A percentile compares a stretch with the other conserved stretches of the same genome.
phyloP scores from a whole-genome alignment of 2,329 filamentous ascomycete species.

The Kalmusia sp. region DNA sequence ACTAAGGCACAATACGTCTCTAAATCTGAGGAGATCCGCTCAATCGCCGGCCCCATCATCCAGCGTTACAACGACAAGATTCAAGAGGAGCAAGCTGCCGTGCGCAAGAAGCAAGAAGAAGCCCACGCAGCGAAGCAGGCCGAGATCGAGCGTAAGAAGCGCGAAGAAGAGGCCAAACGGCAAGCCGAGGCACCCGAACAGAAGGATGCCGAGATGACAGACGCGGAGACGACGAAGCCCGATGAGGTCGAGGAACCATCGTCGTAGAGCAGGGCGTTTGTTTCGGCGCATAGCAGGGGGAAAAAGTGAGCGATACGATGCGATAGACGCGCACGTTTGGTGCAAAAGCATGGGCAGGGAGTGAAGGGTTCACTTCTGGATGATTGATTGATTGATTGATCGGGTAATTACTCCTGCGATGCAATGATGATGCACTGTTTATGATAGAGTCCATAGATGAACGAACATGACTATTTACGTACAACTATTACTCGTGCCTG shows the following conservation, averaged over 20 bases:
- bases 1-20: conserved; percentile 91
- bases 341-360: conserved; percentile 18
- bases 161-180: conserved; percentile 74
- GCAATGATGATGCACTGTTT: conserved; percentile 10
- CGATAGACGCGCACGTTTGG: neutral
- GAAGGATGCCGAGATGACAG: conserved; percentile 66
- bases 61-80: conserved; percentile 96
- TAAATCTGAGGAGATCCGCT: conserved; percentile 95
- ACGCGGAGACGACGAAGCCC: conserved; percentile 56
- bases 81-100: conserved; percentile 81
- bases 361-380: conserved; percentile 1
- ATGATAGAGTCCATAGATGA: conserved; percentile 18
- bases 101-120: conserved; percentile 71
- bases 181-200: conserved; percentile 53
- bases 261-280: conserved; percentile 16
- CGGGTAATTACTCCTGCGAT: conserved; percentile 9
- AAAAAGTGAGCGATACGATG: conserved; percentile 3
- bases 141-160: conserved; percentile 76
- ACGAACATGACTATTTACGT: conserved; percentile 14
- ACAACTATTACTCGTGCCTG: no score
- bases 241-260: conserved; percentile 48
- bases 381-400: conserved; percentile 2
- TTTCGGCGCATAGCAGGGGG: neutral
- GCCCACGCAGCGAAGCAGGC: conserved; percentile 67
- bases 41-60: conserved; percentile 86